Percentiles rank a stretch among this genome's conserved stretches.
phyloP scores from a whole-genome alignment of 805 yeast genomes.

The Pichia eremophila region DNA sequence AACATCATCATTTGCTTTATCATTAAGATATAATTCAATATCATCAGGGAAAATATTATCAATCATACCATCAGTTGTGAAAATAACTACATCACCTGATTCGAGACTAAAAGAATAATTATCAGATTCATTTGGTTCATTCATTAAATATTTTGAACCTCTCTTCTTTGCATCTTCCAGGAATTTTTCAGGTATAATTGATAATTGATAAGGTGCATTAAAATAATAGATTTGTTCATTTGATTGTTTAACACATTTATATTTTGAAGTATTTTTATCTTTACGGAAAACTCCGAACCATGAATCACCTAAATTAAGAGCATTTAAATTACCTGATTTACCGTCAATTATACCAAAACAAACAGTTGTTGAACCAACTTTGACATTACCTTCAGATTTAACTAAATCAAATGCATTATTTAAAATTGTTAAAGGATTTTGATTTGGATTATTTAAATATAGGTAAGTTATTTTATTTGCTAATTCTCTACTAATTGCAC shows the following conservation, averaged over 20 bases:
- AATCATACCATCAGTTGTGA: constrained; percentile 90
- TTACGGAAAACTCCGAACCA: constrained; percentile 81
- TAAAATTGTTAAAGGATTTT: constrained; percentile 41
- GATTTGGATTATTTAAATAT: constrained; percentile 20
- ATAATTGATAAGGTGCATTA: constrained; percentile 87
- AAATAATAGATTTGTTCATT: constrained; percentile 76
- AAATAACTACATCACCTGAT: constrained; percentile 65
- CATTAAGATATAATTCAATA: constrained; percentile 57
- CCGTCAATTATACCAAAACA: constrained; percentile 67
- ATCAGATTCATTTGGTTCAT: constrained; percentile 62
- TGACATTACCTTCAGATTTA: constrained; percentile 44
- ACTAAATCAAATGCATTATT: constrained; percentile 47
- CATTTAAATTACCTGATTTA: constrained; percentile 40
- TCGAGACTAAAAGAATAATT: constrained; percentile 54
- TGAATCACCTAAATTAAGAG: constrained; percentile 88
- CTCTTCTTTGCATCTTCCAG: constrained; percentile 41
- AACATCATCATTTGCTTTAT: constrained; percentile 28
- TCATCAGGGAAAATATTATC: constrained; percentile 75
- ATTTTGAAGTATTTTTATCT: constrained; percentile 13
- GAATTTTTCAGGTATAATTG: constrained; percentile 66
- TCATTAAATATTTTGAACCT: constrained; percentile 59
- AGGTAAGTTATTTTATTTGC: constrained; percentile 44
- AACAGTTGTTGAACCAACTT: constrained; percentile 92
- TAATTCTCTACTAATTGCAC: constrained; percentile 76
- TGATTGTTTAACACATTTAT: constrained; percentile 52